These are phyloP conservation scores for Metarhizium humberi DNA, from an alignment of 2,329 filamentous ascomycete species.

Conservation along the genomic window DNA sequence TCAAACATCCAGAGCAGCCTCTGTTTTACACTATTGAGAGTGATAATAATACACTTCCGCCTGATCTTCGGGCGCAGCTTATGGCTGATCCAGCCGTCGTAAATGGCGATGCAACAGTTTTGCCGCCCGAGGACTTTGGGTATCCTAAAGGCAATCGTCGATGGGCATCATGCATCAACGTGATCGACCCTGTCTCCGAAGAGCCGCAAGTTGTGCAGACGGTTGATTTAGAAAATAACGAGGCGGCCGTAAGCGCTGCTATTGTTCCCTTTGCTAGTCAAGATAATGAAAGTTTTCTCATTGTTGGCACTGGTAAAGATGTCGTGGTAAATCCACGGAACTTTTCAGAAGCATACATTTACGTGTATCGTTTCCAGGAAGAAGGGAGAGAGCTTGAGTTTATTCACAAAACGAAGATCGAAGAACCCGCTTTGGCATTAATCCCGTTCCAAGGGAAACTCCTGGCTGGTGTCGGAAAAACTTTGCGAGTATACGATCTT, in stretches of 20 bases:
- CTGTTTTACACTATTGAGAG: constrained; percentile 92
- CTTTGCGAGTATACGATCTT: constrained; percentile 81
- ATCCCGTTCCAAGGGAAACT: constrained; percentile 88
- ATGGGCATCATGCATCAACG: constrained; percentile 93
- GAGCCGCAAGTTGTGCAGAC: constrained; percentile 64
- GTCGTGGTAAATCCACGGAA: constrained; percentile 70
- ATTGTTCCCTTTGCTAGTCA: constrained; percentile 81
- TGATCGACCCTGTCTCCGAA: constrained; percentile 72
- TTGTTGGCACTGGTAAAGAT: constrained; percentile 90
- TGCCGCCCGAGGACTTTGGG: constrained; percentile 78
- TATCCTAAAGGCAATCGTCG: constrained; percentile 74
- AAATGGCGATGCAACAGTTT: constrained; percentile 61
- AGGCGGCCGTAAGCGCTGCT: constrained; percentile 80
- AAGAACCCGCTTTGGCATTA: constrained; percentile 82
- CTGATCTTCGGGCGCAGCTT: constrained; percentile 65
- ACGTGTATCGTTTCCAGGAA: constrained; percentile 84
- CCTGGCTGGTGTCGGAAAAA: constrained; percentile 73
- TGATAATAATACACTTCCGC: constrained; percentile 83
- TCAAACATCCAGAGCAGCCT: constrained; percentile 78
- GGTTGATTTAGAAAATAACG: constrained; percentile 78
- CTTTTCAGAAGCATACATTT: constrained; percentile 72
- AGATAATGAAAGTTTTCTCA: constrained; percentile 81
- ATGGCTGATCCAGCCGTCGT: constrained; percentile 61
- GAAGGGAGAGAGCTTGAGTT: constrained; percentile 85
- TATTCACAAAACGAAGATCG: constrained; percentile 91